Conservation (phyloP, 225 moss, liverwort and hornwort species). For the Marchantia polymorpha region DNA sequence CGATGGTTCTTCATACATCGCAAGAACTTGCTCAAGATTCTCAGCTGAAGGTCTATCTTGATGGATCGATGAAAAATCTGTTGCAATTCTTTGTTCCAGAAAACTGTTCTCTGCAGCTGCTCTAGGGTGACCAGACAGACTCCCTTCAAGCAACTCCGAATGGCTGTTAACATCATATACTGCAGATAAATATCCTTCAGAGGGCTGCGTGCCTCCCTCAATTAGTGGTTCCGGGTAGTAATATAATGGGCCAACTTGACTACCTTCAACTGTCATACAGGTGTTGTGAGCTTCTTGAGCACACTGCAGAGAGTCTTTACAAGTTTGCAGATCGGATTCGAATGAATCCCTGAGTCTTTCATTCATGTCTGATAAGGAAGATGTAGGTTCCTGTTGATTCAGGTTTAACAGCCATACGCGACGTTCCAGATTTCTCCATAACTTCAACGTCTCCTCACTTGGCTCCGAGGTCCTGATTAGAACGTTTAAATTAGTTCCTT, state of each 20-base stretch:
- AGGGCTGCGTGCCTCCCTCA: slow-evolving; percentile 9
- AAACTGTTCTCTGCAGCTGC: background rate
- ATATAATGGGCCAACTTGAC: background rate
- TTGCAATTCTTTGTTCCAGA: background rate
- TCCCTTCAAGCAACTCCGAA: background rate
- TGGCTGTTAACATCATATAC: slow-evolving; percentile 11
- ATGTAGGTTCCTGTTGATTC: background rate
- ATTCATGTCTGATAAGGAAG: background rate
- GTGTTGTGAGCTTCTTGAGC: background rate
- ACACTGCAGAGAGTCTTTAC: background rate
- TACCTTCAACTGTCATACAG: slow-evolving; percentile 20
- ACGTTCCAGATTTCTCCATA: slow-evolving; percentile 26
- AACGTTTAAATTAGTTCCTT: slow-evolving; percentile 22
- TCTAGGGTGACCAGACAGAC: background rate
- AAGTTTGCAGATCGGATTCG: background rate
- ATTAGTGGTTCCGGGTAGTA: slow-evolving; percentile 2
- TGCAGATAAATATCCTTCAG: slow-evolving; percentile 23
- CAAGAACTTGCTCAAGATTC: too few relatives aligned
- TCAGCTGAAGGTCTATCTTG: too few relatives aligned
- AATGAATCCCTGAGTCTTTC: slow-evolving; percentile 21
- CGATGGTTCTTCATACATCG: background rate
- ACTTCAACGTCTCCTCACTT: slow-evolving; percentile 28
- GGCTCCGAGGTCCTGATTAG: slow-evolving; percentile 15
- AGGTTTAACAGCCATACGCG: slow-evolving; percentile 1
- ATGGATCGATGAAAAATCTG: background rate